phyloP scores from a whole-genome alignment of 2,329 filamentous ascomycete genomes.

The Exophiala alcalophila region DNA sequence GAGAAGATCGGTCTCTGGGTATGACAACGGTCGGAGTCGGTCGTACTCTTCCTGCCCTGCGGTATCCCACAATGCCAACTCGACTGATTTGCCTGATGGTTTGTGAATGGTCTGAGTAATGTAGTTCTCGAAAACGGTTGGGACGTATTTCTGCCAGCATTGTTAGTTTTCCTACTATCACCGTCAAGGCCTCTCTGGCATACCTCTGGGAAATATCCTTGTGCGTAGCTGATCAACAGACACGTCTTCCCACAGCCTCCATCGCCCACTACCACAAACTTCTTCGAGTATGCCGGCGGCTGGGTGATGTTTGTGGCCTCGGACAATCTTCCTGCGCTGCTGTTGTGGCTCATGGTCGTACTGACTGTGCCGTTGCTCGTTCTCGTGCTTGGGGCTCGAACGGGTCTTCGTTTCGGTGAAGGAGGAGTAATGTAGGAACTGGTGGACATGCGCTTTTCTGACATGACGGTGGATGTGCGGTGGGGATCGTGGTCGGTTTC shows the following conservation, averaged over 20 bases:
- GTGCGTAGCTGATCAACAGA: slow-evolving; percentile 95
- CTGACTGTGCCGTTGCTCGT: slow-evolving; percentile 88
- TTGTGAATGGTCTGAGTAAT: slow-evolving; percentile 93
- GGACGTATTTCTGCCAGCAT: slow-evolving; percentile 91
- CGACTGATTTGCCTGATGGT: slow-evolving; percentile 85
- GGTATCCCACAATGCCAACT: slow-evolving; percentile 97
- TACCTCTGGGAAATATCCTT: slow-evolving; percentile 99
- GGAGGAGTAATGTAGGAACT: slow-evolving; percentile 25
- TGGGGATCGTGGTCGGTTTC: slow-evolving; percentile 19
- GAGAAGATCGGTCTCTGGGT: slow-evolving; percentile 94
- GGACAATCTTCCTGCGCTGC: slow-evolving; percentile 69
- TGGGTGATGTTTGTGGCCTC: slow-evolving; percentile 83
- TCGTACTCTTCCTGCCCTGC: slow-evolving; percentile 99
- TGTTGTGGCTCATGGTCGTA: slow-evolving; percentile 70
- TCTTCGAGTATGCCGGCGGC: slow-evolving; percentile 92
- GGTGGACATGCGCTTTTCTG: slow-evolving; percentile 25
- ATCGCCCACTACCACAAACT: slow-evolving; percentile 97
- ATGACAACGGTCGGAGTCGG: slow-evolving; percentile 88
- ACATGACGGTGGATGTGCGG: slow-evolving; percentile 27
- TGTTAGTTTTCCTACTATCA: slow-evolving; percentile 4
- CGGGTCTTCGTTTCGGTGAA: slow-evolving; percentile 46
- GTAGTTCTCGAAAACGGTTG: slow-evolving; percentile 99
- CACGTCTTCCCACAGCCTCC: slow-evolving; percentile 99
- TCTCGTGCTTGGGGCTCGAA: slow-evolving; percentile 55
- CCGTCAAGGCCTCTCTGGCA: slow-evolving; percentile 30